Evolutionary conservation across 2,329 filamentous ascomycete species (phyloP), one percentile per base, ranked within the genome.

Genomic region (Fusarium sublunatum): DNA sequence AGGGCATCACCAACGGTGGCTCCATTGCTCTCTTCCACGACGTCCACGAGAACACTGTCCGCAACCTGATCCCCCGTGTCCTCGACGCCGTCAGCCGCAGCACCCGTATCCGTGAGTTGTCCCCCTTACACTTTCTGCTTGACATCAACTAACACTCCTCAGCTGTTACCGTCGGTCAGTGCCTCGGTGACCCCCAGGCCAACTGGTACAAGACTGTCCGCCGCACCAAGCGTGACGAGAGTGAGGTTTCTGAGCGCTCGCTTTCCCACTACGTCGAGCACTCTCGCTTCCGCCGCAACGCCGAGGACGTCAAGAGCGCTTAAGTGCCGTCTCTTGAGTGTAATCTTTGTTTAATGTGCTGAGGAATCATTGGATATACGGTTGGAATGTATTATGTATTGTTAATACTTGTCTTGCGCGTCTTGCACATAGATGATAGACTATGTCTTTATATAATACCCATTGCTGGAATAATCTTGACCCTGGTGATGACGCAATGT

Each of bases 1-100:
- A 42, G 42, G 70, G 67, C 9, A 64, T 74, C 15, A 58, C 67
- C 51, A 51, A 64, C 19, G 69, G 69, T 44, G 70, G 72, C 43
- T 82, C 78, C 60, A 77, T 86, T 34, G 74, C 78, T 36, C 83
- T 86, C 59, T 77, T 75, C 3, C 80, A 82, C 64, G 80, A 82
- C 55, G 78, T 81, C 49, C 77, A 81, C 53, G 65, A 75, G 57
- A 73, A 76, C 49, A 79, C 78, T 6, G 77, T 75, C 25, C 55
- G 48, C 28, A 48, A 61, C 42, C 57, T 60, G 12, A 61, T 60
- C 3, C 57, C 57, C 32, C 60, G 60, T 42, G 57, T 60, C 9
- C 57, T 60, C 12, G 57, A 60, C 1, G 57, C 57, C 28, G 57
- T 60, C 42, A 48, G 26, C 6, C 55, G 49, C 28, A 61, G 55